These are phyloP conservation scores for Imleria badia DNA, from an alignment of 768 basidiomycete genomes.

Conservation along the genomic window DNA sequence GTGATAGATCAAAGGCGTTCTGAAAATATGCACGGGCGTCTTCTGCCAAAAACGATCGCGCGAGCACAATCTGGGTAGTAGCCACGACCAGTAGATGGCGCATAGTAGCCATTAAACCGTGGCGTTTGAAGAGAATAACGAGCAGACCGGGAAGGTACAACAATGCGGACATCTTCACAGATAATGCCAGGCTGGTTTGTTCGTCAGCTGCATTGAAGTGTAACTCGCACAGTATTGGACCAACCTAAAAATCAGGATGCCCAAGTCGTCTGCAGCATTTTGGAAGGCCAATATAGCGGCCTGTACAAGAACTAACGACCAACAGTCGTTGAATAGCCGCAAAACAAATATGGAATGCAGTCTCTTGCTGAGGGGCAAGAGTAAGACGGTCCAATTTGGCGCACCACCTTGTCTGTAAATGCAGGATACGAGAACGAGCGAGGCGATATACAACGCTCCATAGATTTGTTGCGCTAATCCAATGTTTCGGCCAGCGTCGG, in stretches of 20 bases:
- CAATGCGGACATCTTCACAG: constrained; percentile 93
- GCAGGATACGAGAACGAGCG: constrained; percentile 59
- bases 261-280: constrained; percentile 55
- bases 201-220: not conserved
- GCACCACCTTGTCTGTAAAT: constrained; percentile 65
- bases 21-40: constrained; percentile 64
- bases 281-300: constrained; percentile 68
- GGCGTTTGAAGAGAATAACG: constrained; percentile 75
- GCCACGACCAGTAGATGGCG: constrained; percentile 45
- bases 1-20: constrained; percentile 82
- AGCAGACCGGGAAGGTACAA: constrained; percentile 88
- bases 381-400: constrained; percentile 70
- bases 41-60: constrained; percentile 64
- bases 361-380: constrained; percentile 87
- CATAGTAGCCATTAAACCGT: constrained; percentile 54
- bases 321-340: constrained; percentile 94
- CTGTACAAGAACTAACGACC: constrained; percentile 69
- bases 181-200: constrained; percentile 52
- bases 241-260: constrained; percentile 73
- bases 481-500: constrained; percentile 59
- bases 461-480: constrained; percentile 76
- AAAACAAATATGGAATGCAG: constrained; percentile 92
- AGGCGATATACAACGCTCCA: constrained; percentile 65
- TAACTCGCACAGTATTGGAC: constrained; percentile 16
- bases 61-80: constrained; percentile 56